A percentile compares a stretch with the other conserved stretches of the same genome.
phyloP scores from a whole-genome alignment of 108 stramenopile species.

The Skeletonema potamos region DNA sequence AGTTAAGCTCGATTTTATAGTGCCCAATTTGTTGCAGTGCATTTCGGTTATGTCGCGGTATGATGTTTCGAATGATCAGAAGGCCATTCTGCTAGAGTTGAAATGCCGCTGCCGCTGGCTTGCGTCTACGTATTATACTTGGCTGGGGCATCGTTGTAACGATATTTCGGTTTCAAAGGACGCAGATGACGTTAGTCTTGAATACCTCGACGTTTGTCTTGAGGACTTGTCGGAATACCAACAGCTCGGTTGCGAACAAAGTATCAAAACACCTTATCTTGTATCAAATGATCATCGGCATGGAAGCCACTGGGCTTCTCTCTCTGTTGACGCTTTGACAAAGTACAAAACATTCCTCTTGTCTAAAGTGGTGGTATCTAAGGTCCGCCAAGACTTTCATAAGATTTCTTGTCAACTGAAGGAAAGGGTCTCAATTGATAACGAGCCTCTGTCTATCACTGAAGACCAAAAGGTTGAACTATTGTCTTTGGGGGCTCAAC shows the following conservation, averaged over 20 bases:
- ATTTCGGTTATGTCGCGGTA: slow-evolving; percentile 16
- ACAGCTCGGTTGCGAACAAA: neutral
- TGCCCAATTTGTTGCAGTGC: slow-evolving; percentile 57
- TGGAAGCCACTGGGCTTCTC: slow-evolving; percentile 65
- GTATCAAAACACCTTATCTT: slow-evolving; percentile 68
- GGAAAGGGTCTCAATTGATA: neutral
- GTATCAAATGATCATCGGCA: slow-evolving; percentile 51
- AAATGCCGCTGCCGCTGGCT: slow-evolving; percentile 72
- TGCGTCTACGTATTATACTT: slow-evolving; percentile 59
- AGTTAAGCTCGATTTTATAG: slow-evolving; percentile 43
- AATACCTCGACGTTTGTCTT: slow-evolving; percentile 54
- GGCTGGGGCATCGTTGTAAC: slow-evolving; percentile 55
- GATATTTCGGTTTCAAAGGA: slow-evolving; percentile 49
- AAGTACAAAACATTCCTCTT: slow-evolving; percentile 61
- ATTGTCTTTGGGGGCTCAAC: slow-evolving; percentile 48
- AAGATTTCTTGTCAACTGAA: slow-evolving; percentile 13
- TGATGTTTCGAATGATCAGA: neutral
- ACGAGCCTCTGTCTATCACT: neutral
- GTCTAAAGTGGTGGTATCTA: slow-evolving; percentile 73
- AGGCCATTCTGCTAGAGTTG: slow-evolving; percentile 23
- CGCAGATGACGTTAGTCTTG: slow-evolving; percentile 57
- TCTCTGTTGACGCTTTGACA: slow-evolving; percentile 53
- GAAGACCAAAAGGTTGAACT: slow-evolving; percentile 39
- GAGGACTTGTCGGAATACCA: slow-evolving; percentile 24
- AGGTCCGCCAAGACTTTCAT: slow-evolving; percentile 59